phyloP scores from a whole-genome alignment of 768 basidiomycete genomes.

The Calocera cornea region DNA sequence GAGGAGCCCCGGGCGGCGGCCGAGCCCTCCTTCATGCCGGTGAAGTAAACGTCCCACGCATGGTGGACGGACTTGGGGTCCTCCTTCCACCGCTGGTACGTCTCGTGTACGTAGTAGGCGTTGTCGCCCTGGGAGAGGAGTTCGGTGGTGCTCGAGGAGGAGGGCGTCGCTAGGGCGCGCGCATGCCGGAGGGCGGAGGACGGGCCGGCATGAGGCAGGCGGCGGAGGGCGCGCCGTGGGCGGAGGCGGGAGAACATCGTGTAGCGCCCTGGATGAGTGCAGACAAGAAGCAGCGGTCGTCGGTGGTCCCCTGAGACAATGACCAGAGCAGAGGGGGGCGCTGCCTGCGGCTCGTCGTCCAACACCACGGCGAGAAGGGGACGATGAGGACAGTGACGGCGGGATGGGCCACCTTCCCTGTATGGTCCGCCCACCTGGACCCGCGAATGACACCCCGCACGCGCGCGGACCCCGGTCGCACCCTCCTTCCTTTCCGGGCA shows the following conservation, averaged over 20 bases:
- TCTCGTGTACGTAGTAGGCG: slow-evolving; percentile 86
- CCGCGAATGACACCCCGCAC: neutral
- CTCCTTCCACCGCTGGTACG: slow-evolving; percentile 85
- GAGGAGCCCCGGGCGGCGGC: neutral
- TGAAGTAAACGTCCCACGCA: slow-evolving; percentile 91
- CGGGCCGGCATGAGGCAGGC: neutral
- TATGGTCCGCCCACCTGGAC: neutral
- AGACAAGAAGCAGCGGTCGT: neutral
- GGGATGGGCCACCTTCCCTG: neutral
- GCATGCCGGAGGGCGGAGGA: neutral
- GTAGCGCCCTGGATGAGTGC: neutral
- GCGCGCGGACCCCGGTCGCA: neutral
- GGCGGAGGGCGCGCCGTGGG: neutral
- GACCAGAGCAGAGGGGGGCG: neutral
- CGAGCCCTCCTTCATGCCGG: slow-evolving; percentile 66
- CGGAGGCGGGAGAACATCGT: neutral
- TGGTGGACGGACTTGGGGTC: slow-evolving; percentile 85
- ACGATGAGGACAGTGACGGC: no score
- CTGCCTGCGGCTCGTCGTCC: neutral
- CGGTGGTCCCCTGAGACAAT: no score
- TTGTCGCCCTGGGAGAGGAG: slow-evolving; percentile 85
- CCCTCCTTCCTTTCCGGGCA: neutral
- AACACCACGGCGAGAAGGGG: no score
- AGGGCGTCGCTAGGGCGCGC: neutral
- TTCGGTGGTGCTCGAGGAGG: slow-evolving; percentile 13